These are phyloP conservation scores for Globisporangium canariense DNA, from an alignment of 352 stramenopile species.

Conservation along the genomic window DNA sequence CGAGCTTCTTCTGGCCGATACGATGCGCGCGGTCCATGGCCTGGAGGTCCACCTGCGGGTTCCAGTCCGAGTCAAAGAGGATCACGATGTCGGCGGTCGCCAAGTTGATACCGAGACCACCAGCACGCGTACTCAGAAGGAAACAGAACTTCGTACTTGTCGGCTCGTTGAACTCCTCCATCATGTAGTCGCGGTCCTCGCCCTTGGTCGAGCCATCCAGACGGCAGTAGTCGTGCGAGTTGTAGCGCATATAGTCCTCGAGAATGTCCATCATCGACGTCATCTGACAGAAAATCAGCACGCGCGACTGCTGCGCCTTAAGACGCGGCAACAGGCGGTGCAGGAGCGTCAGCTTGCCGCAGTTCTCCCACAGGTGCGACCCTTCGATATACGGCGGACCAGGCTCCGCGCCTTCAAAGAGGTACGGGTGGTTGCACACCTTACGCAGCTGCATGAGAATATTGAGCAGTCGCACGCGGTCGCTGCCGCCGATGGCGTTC, in stretches of 20 bases:
- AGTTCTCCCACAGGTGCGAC: slow-evolving; percentile 98
- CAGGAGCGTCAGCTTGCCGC: slow-evolving; percentile 97
- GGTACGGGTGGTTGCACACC: slow-evolving; percentile 99
- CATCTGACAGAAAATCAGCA: slow-evolving; percentile 99
- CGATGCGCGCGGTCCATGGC: slow-evolving; percentile 97
- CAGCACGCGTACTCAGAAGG: slow-evolving; percentile 95
- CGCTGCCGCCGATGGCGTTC: slow-evolving; percentile 96
- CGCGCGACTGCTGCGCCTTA: slow-evolving; percentile 84
- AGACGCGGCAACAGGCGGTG: slow-evolving; percentile 91
- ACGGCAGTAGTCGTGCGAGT: slow-evolving; percentile 81
- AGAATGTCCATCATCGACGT: slow-evolving; percentile 99
- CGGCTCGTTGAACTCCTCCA: slow-evolving; percentile 98
- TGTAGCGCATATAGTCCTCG: slow-evolving; percentile 97
- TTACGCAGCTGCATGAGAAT: slow-evolving; percentile 99
- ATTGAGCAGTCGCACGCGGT: slow-evolving; percentile 95
- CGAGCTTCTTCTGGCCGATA: slow-evolving; percentile 98
- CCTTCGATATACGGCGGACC: slow-evolving; percentile 96
- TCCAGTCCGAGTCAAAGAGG: slow-evolving; percentile 98
- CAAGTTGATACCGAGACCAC: slow-evolving; percentile 98
- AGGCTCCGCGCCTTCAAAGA: slow-evolving; percentile 98
- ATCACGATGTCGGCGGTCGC: slow-evolving; percentile 99
- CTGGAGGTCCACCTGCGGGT: slow-evolving; percentile 98
- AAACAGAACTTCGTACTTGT: slow-evolving; percentile 97
- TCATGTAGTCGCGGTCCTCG: slow-evolving; percentile 87
- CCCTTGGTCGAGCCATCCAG: slow-evolving; percentile 83